Base-by-base conservation (phyloP, 2,329 filamentous ascomycete species). In the Tolypocladium nubicola region DNA sequence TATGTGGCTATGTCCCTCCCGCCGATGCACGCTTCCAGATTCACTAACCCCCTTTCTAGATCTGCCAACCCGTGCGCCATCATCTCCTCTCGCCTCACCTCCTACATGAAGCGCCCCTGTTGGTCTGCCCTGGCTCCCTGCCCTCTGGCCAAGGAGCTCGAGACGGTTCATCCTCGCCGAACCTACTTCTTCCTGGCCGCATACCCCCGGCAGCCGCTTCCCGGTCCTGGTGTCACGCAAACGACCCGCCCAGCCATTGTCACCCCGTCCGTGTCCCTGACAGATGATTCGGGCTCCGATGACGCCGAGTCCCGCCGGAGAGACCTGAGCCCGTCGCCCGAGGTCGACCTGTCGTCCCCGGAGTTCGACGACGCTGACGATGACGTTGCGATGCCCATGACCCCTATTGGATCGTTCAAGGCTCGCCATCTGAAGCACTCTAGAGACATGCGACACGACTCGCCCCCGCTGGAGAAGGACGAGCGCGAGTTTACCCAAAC, bases 401-500 rank as follows among this genome's bases (percentile, higher is more conserved):
- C 83, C 1, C 84, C 85, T 14, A 82, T 82, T 57, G 81, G 84
- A 13, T 84, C 84, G 8, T 88, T 88, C 65, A 81, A 86, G 9
- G 73, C 76, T 49, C 73, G 72, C 38, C 66, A 73, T 54, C 69
- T 72, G 53, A 71, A 71, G 63, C 71, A 68, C 59, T 67, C 67
- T 58, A 67, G 71, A 65, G 68, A 74, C 63, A 66, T 70, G 59
- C 85, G 89, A 59, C 88, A 87, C n/a, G 85, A 88, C 30, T 94
- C 90, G 61, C 92, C 93, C 55, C 90, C 91, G 19, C 79, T 97
- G 41, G 93, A 97, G 75, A 90, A 89, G 66, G 93, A 97, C 65
- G 93, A 97, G 77, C 89, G 88, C 68, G 94, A 97, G 72, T 99
- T 99, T 68, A 97, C 93, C 8, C 90, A 96, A 73, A 97, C 92